A percentile compares a stretch with the other conserved stretches of the same genome.
Evolutionary conservation across 345 rosid species (phyloP).

Genomic region (Kernera saxatilis): DNA sequence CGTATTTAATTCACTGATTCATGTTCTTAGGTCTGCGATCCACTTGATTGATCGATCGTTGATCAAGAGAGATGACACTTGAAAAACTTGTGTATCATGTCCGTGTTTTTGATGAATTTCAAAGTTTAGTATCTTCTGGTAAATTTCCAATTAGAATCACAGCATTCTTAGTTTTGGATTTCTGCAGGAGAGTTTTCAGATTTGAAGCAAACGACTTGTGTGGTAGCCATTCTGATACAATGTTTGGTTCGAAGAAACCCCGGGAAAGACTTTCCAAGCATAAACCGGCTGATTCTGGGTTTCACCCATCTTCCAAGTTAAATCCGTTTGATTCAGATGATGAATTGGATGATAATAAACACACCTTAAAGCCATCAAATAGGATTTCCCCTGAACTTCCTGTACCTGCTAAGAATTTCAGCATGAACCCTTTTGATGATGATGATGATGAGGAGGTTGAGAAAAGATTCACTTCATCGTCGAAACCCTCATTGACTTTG

Average conservation of each 20-base stretch:
- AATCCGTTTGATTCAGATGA: constrained; percentile 89
- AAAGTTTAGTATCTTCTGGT: neutral
- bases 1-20: neutral
- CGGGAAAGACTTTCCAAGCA: constrained; percentile 42
- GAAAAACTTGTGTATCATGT: neutral
- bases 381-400: constrained; percentile 51
- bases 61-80: neutral
- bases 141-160: neutral
- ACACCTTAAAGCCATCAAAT: constrained; percentile 44
- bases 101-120: neutral
- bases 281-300: constrained; percentile 36
- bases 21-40: neutral
- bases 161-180: neutral
- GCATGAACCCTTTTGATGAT: constrained; percentile 51
- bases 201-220: neutral
- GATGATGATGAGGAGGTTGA: constrained; percentile 24
- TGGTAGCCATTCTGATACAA: too few species aligned
- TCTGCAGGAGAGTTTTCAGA: neutral
- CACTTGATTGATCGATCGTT: neutral
- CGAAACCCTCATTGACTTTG: constrained; percentile 20
- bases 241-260: constrained; percentile 59
- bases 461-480: constrained; percentile 30
- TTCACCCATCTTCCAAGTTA: constrained; percentile 32
- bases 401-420: constrained; percentile 12
- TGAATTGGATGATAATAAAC: constrained; percentile 40